Conservation (phyloP, 805 yeast species). For the Starmerella lactis-condensi region DNA sequence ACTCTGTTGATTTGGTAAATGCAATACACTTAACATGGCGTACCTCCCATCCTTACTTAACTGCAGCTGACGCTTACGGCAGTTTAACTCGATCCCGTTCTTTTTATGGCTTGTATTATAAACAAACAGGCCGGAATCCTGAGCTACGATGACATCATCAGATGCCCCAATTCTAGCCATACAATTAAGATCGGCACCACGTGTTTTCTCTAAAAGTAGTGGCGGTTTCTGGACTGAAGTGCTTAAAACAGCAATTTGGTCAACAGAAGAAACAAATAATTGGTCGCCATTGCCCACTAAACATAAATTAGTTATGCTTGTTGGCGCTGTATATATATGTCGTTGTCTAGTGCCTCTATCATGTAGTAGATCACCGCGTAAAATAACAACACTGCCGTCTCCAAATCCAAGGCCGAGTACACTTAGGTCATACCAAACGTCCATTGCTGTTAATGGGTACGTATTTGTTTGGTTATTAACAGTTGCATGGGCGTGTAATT, state of each 20-base stretch:
- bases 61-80: constrained; percentile 35
- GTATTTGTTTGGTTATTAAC: constrained; percentile 51
- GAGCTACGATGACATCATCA: constrained; percentile 44
- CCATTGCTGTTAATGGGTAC: constrained; percentile 56
- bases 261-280: constrained; percentile 57
- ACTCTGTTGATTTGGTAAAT: constrained; percentile 4
- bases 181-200: constrained; percentile 32
- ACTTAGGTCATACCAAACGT: constrained; percentile 35
- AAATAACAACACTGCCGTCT: constrained; percentile 62
- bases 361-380: constrained; percentile 71
- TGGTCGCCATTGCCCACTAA: constrained; percentile 26
- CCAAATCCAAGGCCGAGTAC: constrained; percentile 62
- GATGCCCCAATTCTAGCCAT: constrained; percentile 23
- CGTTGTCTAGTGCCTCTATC: constrained; percentile 87
- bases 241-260: constrained; percentile 47
- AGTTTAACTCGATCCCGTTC: constrained; percentile 36
- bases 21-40: constrained; percentile 28
- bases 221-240: constrained; percentile 40
- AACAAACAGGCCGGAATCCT: constrained; percentile 42
- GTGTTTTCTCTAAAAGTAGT: constrained; percentile 26
- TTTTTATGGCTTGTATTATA: constrained; percentile 28
- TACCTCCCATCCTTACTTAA: constrained; percentile 30
- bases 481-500: constrained; percentile 7
- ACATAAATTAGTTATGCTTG: constrained; percentile 64
- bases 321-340: constrained; percentile 43